Evolutionary conservation across 345 rosid genomes (phyloP), one percentile per base, ranked within the genome.

Genomic region (Eucalyptus decipiens): DNA sequence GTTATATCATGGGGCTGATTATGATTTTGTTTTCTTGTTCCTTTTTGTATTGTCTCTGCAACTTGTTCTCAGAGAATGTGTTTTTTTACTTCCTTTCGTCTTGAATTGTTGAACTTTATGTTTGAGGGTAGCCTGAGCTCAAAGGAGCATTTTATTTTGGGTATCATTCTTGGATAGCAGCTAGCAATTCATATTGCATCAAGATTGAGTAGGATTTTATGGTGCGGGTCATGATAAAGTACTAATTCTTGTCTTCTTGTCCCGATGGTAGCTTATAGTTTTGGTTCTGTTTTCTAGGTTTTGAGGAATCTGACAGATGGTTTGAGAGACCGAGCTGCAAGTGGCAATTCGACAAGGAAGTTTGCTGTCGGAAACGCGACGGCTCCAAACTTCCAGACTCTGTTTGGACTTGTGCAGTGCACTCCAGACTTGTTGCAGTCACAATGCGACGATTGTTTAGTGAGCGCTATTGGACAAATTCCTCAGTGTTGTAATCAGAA

Each of bases 341-440:
- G 5, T 19, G 88, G 88, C 51, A 67, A 45, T 65, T 87, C 85
- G 11, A 87, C 26, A 2, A 47, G 3, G 80, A 87, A 87, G 1
- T 87, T 47, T 24, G 83, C 88, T 0, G 83, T 48, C 1, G n/a
- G 83, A 8, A 65, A 65, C 2, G 43, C n/a, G 0, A 67, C 32
- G 1, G 88, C 88, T 14, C 56, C 88, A 34, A 26, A 87, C 48
- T 87, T 65, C 54, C 45, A 45, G 2, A 87, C 47, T 24, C 80
- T 87, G 26, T 87, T 4, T 65, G 88, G 81, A 34, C 88, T 87
- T 32, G n/a, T 65, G 88, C 80, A 87, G 60, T 87, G 88, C 51
- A 67, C 83, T 16, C 88, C 88, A 6, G 88, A 87, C 58, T 65
- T 87, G 16, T 87, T 47, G 0, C 54, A 18, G 37, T 0, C 0